phyloP scores from a whole-genome alignment of 495 filamentous ascomycete species.

The Mytilinidion resinicola region DNA sequence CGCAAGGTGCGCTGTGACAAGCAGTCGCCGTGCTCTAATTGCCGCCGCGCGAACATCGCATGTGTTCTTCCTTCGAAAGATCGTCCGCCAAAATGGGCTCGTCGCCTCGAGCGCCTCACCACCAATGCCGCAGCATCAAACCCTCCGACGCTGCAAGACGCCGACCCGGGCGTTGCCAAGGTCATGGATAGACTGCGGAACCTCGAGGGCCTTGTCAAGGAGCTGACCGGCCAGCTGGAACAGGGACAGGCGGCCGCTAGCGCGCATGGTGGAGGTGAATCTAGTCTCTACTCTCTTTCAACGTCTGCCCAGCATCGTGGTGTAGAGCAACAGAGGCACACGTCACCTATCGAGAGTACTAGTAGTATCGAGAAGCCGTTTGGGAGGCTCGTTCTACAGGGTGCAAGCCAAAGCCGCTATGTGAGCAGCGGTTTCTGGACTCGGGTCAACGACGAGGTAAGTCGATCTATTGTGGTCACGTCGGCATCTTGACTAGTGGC shows the following conservation, averaged over 20 bases:
- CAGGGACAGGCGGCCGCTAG: slow-evolving; percentile 34
- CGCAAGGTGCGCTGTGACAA: slow-evolving; percentile 68
- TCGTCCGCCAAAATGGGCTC: slow-evolving; percentile 47
- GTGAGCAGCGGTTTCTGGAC: slow-evolving; percentile 51
- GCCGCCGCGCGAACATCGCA: slow-evolving; percentile 53
- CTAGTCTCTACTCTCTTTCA: slow-evolving; percentile 7
- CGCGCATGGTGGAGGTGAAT: slow-evolving; percentile 15
- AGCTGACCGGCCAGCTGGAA: slow-evolving; percentile 48
- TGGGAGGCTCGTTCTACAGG: slow-evolving; percentile 41
- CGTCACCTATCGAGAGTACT: slow-evolving; percentile 5
- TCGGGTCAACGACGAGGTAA: slow-evolving; percentile 48
- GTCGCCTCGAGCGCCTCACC: slow-evolving; percentile 38
- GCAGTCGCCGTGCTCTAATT: slow-evolving; percentile 59
- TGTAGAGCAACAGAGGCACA: slow-evolving; percentile 2
- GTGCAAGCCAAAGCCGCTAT: slow-evolving; percentile 42
- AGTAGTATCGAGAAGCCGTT: slow-evolving; percentile 34
- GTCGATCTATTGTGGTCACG: not conserved
- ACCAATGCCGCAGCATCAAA: slow-evolving; percentile 24
- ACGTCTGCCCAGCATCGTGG: slow-evolving; percentile 25
- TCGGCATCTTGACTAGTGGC: not conserved
- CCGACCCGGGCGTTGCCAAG: slow-evolving; percentile 18
- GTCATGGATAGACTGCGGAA: slow-evolving; percentile 49
- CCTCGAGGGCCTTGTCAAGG: slow-evolving; percentile 51
- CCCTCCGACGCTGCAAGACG: slow-evolving; percentile 6
- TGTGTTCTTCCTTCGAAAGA: slow-evolving; percentile 48